These are phyloP conservation scores for Viridothelium virens DNA, from an alignment of 495 filamentous ascomycete species.

Conservation along the genomic window DNA sequence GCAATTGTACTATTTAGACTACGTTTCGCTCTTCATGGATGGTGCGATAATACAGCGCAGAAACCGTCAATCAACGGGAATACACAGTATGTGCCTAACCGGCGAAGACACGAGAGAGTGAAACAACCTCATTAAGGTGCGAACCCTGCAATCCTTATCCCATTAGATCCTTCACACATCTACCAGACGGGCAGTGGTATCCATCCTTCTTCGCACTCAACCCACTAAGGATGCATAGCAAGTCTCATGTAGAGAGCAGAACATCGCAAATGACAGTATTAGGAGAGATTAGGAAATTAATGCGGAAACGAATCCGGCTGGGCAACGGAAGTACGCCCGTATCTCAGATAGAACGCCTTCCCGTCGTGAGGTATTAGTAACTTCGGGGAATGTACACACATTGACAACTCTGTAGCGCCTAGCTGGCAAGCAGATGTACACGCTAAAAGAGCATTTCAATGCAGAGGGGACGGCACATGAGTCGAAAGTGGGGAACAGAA, in stretches of 20 bases:
- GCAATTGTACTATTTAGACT: neutral
- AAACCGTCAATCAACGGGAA: neutral
- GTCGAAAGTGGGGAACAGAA: neutral
- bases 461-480: neutral
- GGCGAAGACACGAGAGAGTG: neutral
- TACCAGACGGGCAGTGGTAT: neutral
- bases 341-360: slow-evolving; percentile 1
- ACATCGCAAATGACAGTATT: neutral
- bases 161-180: neutral
- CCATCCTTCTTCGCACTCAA: neutral
- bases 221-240: neutral
- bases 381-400: slow-evolving; percentile 2
- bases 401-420: neutral
- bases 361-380: neutral
- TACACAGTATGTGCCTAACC: neutral
- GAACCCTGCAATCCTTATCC: neutral
- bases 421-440: neutral
- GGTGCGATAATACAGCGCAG: slow-evolving; percentile 8
- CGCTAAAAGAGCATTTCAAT: neutral
- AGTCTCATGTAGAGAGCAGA: neutral
- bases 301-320: neutral
- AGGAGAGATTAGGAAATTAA: slow-evolving; percentile 9
- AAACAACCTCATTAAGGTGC: neutral
- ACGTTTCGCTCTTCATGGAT: neutral
- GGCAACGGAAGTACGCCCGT: neutral